A percentile compares a stretch with the other conserved stretches of the same genome.
These are phyloP conservation scores for Penicillium antarcticum DNA, from an alignment of 495 filamentous ascomycete species.

Conservation along the genomic window DNA sequence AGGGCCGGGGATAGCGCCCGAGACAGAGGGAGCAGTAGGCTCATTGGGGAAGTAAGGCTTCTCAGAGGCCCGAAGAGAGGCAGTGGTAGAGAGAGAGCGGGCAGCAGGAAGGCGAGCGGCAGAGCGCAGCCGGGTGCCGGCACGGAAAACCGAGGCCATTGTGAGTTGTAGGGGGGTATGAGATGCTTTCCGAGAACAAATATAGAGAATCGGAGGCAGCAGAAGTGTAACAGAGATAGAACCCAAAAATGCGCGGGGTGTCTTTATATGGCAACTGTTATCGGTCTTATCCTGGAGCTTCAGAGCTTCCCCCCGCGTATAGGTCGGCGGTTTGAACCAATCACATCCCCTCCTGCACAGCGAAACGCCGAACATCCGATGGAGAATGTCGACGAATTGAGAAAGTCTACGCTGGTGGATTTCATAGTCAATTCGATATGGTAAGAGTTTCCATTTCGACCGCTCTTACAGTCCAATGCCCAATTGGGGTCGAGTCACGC, in stretches of 20 bases:
- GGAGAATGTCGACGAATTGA: constrained; percentile 18
- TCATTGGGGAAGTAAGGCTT: constrained; percentile 67
- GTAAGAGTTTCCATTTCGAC: constrained; percentile 9
- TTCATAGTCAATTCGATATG: constrained; percentile 13
- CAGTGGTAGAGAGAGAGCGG: constrained; percentile 41
- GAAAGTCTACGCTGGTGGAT: constrained; percentile 25
- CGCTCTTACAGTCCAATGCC: not conserved
- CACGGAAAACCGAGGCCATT: constrained; percentile 47
- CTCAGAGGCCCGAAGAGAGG: constrained; percentile 39
- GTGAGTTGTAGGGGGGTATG: constrained; percentile 12
- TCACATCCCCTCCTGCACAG: not conserved
- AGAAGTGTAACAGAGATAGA: not conserved
- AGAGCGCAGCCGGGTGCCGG: constrained; percentile 38
- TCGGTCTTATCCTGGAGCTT: constrained; percentile 14
- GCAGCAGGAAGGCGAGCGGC: constrained; percentile 34
- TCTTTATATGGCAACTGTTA: constrained; percentile 23
- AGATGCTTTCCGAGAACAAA: constrained; percentile 1
- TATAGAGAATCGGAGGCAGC: not conserved
- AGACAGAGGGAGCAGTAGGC: constrained; percentile 68
- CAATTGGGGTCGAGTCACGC: too few relatives aligned
- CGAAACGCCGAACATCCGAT: constrained; percentile 22
- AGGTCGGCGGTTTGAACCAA: constrained; percentile 22
- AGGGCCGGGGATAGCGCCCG: constrained; percentile 82
- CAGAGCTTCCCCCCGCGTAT: constrained; percentile 20
- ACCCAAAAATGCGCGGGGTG: constrained; percentile 8